Evolutionary conservation across 176 grass and related monocot genomes (phyloP).

Genomic region (Aegilops tauschii): DNA sequence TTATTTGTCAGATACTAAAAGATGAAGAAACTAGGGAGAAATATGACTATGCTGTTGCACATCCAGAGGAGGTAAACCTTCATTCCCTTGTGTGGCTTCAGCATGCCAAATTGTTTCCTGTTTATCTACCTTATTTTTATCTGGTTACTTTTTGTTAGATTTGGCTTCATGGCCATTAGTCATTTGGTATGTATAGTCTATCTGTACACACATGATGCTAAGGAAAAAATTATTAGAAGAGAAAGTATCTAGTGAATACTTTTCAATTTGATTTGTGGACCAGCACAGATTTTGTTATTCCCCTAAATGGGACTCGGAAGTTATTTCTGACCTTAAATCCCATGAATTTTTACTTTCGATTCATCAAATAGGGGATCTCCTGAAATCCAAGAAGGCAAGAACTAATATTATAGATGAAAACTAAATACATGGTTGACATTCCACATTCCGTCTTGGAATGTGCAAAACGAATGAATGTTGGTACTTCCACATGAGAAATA

Average conservation of each 20-base stretch:
- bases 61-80: constrained; percentile 87
- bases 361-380: neutral
- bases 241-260: neutral
- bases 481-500: neutral
- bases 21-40: constrained; percentile 88
- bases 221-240: neutral
- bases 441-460: neutral
- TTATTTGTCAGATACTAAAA: constrained; percentile 74
- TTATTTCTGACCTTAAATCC: neutral
- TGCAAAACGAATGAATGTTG: neutral
- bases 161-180: neutral
- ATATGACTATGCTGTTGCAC: constrained; percentile 97
- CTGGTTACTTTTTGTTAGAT: neutral
- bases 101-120: neutral
- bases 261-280: neutral
- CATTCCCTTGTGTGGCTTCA: neutral
- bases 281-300: neutral
- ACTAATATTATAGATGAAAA: neutral
- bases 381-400: neutral
- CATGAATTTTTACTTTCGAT: neutral
- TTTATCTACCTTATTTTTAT: neutral
- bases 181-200: neutral
- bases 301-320: neutral
- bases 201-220: neutral
- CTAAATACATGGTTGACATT: constrained; percentile 9